phyloP scores from a whole-genome alignment of 2,329 filamentous ascomycete genomes.

The Verticillium alfalfae region DNA sequence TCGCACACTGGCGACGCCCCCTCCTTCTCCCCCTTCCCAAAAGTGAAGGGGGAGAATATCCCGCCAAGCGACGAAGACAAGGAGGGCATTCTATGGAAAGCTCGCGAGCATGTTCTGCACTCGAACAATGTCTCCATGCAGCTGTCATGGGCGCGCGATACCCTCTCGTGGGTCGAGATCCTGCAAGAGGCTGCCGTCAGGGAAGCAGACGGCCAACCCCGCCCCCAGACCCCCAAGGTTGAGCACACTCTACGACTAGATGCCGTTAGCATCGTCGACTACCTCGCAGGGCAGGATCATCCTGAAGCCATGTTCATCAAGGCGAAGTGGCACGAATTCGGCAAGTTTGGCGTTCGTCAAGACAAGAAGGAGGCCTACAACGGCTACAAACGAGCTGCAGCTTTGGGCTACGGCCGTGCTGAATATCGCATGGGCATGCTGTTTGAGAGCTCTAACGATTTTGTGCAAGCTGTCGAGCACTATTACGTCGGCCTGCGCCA shows the following conservation, averaged over 20 bases:
- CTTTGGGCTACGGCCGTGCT: constrained; percentile 79
- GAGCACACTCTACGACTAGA: constrained; percentile 86
- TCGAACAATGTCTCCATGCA: constrained; percentile 96
- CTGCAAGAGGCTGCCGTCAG: constrained; percentile 71
- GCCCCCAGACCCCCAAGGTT: constrained; percentile 69
- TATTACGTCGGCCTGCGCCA: constrained; percentile 76
- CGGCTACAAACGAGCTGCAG: constrained; percentile 79
- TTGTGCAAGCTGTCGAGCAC: constrained; percentile 83
- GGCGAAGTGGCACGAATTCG: constrained; percentile 97
- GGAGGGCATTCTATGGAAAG: constrained; percentile 81
- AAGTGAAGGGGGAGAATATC: constrained; percentile 79
- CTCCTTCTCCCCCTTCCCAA: constrained; percentile 88
- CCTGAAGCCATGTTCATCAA: constrained; percentile 91
- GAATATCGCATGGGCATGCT: constrained; percentile 99
- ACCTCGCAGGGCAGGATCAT: constrained; percentile 85
- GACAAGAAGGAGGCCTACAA: constrained; percentile 94
- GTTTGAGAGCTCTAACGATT: constrained; percentile 91
- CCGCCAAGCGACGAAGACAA: constrained; percentile 92
- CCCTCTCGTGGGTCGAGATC: constrained; percentile 82
- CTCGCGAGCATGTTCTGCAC: constrained; percentile 76
- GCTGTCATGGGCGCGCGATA: constrained; percentile 92
- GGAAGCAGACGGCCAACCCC: constrained; percentile 44
- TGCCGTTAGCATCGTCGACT: constrained; percentile 85
- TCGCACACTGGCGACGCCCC: constrained; percentile 54
- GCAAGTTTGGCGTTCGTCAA: constrained; percentile 82